Evolutionary conservation across 495 filamentous ascomycete genomes (phyloP), one percentile per base, ranked within the genome.

Genomic region (Pyrenopolyporus hunteri): DNA sequence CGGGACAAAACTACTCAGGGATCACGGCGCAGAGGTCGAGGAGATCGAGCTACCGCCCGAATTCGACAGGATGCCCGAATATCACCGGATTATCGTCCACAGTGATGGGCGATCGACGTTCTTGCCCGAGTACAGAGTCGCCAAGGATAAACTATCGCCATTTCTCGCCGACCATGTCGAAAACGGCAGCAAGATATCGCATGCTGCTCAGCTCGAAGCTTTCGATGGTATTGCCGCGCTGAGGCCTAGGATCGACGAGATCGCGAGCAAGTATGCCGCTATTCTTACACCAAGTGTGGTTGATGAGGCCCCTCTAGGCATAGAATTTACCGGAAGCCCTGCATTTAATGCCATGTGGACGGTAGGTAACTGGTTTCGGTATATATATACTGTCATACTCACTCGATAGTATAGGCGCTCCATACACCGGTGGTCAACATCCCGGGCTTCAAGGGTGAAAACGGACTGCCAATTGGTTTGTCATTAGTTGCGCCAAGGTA

Each of bases 371-470:
- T 10, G 16, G 47, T 40, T 23, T 13, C 16, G 22, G 6, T 22
- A 4, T 13, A 26, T 7, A 2, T 23, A 17, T 29, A 16, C 13
- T 14, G 1, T 31, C 16, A 13, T 33, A 20, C 10, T 44, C 6
- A 40, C 13, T 6, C 56, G 31, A 42, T 54, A 26, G 16, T 58
- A 46, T 45, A 75, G 65, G 74, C 73, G 20, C 63, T 82, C 9
- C 80, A 82, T 37, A 76, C 75, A 5, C 80, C 82, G 4, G 75
- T 75, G 13, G 59, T 82, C 23, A 80, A 83, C 39, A 59, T 83
- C 4, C 79, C 79, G 1, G 82, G 78, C 0, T 82, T 84, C 50
- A 69, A 70, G 29, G 79, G 80, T 0, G 72, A 66, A 33, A 74
- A 78, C 42, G 76, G 74, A 3, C 70, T 83, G 75, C 80, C 80